Conservation (phyloP, 441 rosid genomes). For the Flueggea neowawraea region DNA sequence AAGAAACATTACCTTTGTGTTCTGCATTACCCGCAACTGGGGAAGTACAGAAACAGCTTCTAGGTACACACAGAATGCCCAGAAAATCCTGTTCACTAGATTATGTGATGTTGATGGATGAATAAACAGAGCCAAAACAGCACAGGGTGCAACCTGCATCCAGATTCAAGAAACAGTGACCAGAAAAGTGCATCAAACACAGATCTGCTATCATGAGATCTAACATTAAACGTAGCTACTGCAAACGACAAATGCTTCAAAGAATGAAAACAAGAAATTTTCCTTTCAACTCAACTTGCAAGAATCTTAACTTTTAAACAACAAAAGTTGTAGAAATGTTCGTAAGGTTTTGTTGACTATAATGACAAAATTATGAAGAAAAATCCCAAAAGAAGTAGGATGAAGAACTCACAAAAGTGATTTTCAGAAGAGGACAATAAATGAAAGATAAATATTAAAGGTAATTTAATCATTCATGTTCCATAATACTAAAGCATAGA, state of each 20-base stretch:
- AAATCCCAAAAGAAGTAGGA: not conserved
- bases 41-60: conserved; percentile 98
- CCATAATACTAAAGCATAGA: no score
- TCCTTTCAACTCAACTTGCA: no score
- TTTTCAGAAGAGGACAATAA: no score
- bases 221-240: not conserved
- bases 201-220: not conserved
- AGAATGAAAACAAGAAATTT: no score
- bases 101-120: conserved; percentile 96
- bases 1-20: conserved; percentile 69
- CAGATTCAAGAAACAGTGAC: conserved; percentile 10
- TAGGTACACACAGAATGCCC: conserved; percentile 96
- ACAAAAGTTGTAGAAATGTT: no score
- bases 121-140: conserved; percentile 62
- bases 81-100: conserved; percentile 66
- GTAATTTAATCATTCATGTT: no score
- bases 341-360: no score
- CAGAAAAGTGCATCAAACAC: not conserved
- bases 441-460: no score
- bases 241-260: no score
- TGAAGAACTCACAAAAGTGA: no score
- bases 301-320: no score
- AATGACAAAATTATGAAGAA: not conserved
- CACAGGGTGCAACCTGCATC: conserved; percentile 85
- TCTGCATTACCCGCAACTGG: conserved; percentile 97